Conservation (phyloP, 179 eudicot species). For the Vitellaria paradoxa region DNA sequence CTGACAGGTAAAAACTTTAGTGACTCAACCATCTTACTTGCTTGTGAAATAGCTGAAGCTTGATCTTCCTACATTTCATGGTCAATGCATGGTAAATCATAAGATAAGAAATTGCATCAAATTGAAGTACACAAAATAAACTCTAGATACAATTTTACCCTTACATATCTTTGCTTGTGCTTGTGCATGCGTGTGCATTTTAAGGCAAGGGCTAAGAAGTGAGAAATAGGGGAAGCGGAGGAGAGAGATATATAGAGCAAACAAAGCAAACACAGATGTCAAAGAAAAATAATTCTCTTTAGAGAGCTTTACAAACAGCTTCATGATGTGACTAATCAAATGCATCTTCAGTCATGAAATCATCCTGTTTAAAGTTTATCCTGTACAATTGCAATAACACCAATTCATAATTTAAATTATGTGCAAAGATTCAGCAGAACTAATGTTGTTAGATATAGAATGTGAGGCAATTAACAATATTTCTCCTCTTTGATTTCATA, state of each 20-base stretch:
- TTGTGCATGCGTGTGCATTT: neutral
- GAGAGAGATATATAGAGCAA: neutral
- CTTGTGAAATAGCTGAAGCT: constrained; percentile 68
- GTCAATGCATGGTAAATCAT: neutral
- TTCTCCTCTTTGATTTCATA: no score
- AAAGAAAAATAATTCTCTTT: neutral
- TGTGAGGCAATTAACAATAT: no score
- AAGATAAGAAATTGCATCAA: neutral
- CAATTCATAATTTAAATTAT: no score
- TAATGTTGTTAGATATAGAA: no score
- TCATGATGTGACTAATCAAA: no score
- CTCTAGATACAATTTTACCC: neutral
- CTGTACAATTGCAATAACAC: no score
- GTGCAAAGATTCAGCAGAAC: no score
- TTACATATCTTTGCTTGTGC: neutral
- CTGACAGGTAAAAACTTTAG: constrained; percentile 84
- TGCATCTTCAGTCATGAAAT: no score
- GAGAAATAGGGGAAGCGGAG: neutral
- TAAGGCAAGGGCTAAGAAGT: no score
- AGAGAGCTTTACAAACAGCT: no score
- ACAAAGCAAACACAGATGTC: neutral
- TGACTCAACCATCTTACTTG: constrained; percentile 83
- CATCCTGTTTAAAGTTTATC: no score
- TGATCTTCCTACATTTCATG: constrained; percentile 66
- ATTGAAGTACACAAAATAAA: neutral